phyloP scores from a whole-genome alignment of 345 rosid genomes.

The Corymbia maculata region DNA sequence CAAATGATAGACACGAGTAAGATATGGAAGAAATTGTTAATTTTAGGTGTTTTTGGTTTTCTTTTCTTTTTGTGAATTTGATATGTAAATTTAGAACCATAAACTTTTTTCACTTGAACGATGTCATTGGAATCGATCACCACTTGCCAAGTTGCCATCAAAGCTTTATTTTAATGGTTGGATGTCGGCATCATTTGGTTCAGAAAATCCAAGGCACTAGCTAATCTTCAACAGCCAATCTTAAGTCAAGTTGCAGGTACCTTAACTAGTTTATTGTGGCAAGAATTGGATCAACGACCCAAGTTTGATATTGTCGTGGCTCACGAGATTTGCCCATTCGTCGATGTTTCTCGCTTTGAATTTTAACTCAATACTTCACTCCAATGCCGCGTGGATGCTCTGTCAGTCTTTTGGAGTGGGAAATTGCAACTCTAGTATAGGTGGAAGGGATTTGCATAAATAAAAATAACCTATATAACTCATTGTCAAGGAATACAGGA shows the following conservation, averaged over 20 bases:
- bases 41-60: neutral
- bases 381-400: neutral
- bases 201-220: neutral
- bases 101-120: neutral
- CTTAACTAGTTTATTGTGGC: neutral
- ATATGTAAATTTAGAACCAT: neutral
- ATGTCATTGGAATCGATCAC: neutral
- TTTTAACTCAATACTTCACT: neutral
- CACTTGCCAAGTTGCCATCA: neutral
- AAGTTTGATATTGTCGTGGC: neutral
- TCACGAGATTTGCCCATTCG: neutral
- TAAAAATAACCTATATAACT: too few species aligned
- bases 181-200: neutral
- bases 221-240: neutral
- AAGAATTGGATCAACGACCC: neutral
- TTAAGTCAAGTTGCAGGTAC: neutral
- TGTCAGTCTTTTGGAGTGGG: neutral
- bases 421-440: neutral
- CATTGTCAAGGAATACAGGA: neutral
- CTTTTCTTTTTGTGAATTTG: neutral
- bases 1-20: neutral
- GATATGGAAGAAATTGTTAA: neutral
- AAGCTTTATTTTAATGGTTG: neutral
- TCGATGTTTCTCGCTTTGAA: neutral
- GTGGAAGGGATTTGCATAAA: neutral